Base-by-base conservation (phyloP, 83 land plant species). In the Isoetes engelmannii region DNA sequence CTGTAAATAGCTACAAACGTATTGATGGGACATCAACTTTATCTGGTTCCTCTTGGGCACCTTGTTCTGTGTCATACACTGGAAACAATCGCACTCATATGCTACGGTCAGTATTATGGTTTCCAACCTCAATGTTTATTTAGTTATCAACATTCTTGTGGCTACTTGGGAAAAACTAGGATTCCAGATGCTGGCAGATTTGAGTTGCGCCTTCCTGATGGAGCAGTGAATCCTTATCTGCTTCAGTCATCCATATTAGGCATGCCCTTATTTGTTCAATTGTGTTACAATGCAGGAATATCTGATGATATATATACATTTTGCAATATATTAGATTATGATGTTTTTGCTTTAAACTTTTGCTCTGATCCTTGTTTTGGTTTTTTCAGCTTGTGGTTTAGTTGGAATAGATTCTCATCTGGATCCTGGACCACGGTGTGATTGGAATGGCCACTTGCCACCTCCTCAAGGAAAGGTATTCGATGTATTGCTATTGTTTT, bases 21-120 rank as follows among this genome's bases (percentile, higher is more conserved):
- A 75, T 75, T 19, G 68, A 75, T 63, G 78, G 78, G 12, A 48
- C 43, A 61, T 62, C 78, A 4, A 75, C 78, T 20, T 44, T 60
- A 21, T 70, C 78, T 43, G 78, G 78, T 18, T 75, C 78, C 20
- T 75, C 78, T 20, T 75, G 78, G 78, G 78, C 78, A 63, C 78
- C 78, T 50, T 70, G 74, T 68, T 47, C 78, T 13, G 57, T 75
- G 19, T 69, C 78, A 48, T 75, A 75, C 57, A 75, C 78, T 71
- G 78, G 78, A 46, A 71, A 75, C 68, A 75, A 75, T 53, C 74
- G 78, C 21, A 75, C 78, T 63, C 78, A 75, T 45, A 61, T 75
- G 41, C 6, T 75, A 46, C 75, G 78, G 78, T 75, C 5, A 10
- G 69, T 13, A 53, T 28, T 28, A 28, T 28, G 37, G 37, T 28